These are phyloP conservation scores for Huntiella bhutanensis DNA, from an alignment of 2,329 filamentous ascomycete species.

Conservation along the genomic window DNA sequence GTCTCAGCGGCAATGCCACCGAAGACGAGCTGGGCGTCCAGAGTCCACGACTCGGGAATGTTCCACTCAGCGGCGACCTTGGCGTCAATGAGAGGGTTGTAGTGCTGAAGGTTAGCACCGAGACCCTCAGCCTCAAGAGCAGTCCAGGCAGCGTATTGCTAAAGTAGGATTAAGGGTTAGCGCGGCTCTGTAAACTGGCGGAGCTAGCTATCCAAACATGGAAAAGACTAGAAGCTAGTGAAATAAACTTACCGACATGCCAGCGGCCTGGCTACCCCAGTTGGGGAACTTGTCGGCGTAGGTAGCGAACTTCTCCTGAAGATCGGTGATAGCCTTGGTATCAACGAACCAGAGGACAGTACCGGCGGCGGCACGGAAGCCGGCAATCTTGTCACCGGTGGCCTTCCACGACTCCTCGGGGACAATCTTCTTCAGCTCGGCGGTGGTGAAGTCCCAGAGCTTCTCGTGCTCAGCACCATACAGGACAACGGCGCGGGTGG, in stretches of 20 bases:
- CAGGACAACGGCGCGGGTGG: conserved; percentile 59
- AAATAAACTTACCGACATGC: conserved; percentile 38
- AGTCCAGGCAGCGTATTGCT: conserved; percentile 61
- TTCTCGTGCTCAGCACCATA: conserved; percentile 69
- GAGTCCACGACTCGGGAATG: conserved; percentile 52
- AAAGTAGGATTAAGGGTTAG: conserved; percentile 6
- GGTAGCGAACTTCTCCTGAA: conserved; percentile 48
- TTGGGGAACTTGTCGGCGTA: conserved; percentile 65
- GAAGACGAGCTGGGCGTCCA: conserved; percentile 74
- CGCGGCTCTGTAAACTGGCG: neutral
- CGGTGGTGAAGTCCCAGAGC: conserved; percentile 59
- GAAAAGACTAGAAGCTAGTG: neutral
- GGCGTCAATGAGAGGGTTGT: conserved; percentile 69
- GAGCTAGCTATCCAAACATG: neutral
- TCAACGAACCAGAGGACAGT: conserved; percentile 83
- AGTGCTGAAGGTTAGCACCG: conserved; percentile 81
- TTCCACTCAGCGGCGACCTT: conserved; percentile 51
- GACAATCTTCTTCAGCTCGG: conserved; percentile 48
- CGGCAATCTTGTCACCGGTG: conserved; percentile 25
- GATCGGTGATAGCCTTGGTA: conserved; percentile 41
- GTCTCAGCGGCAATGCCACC: conserved; percentile 40
- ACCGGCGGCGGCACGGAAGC: conserved; percentile 56
- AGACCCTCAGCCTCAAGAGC: conserved; percentile 69
- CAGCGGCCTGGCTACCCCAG: conserved; percentile 61
- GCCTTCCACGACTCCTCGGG: conserved; percentile 41